Conservation (phyloP, 495 filamentous ascomycete species). For the Hypoxylon cercidicola region DNA sequence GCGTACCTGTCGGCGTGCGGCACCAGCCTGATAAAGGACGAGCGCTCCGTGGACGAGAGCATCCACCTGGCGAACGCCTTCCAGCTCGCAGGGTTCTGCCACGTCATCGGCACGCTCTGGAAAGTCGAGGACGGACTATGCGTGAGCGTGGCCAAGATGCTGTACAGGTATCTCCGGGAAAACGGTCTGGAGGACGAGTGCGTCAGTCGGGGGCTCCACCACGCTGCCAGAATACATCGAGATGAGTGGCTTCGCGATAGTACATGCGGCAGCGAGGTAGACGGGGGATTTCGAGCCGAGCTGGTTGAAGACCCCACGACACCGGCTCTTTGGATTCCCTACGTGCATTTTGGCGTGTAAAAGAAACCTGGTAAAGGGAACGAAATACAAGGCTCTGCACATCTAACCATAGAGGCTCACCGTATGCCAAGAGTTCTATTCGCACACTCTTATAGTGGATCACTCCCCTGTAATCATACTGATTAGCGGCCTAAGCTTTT, state of each 20-base stretch:
- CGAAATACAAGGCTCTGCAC: no score
- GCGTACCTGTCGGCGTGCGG: constrained; percentile 51
- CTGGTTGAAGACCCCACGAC: not conserved
- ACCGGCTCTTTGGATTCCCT: constrained; percentile 9
- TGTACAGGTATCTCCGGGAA: constrained; percentile 42
- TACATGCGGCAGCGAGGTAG: not conserved
- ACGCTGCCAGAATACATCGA: no score
- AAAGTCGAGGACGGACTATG: constrained; percentile 34
- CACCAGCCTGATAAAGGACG: constrained; percentile 36
- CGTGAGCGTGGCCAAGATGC: constrained; percentile 42
- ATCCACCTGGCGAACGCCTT: constrained; percentile 48
- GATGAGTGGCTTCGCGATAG: constrained; percentile 1
- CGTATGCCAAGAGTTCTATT: no score
- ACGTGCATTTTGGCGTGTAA: constrained; percentile 14
- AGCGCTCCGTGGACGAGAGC: constrained; percentile 40
- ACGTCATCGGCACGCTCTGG: constrained; percentile 53
- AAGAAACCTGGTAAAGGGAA: no score
- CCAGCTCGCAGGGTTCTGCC: constrained; percentile 51
- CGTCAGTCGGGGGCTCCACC: constrained; percentile 40
- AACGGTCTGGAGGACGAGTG: constrained; percentile 42
- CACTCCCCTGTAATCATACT: no score
- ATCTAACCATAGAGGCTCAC: no score
- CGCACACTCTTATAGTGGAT: no score
- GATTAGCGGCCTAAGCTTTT: no score
- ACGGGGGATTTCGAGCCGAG: not conserved